Percentiles rank a stretch among this genome's conserved stretches.
Evolutionary conservation across 805 yeast genomes (phyloP).

Genomic region (Komagataella populi): DNA sequence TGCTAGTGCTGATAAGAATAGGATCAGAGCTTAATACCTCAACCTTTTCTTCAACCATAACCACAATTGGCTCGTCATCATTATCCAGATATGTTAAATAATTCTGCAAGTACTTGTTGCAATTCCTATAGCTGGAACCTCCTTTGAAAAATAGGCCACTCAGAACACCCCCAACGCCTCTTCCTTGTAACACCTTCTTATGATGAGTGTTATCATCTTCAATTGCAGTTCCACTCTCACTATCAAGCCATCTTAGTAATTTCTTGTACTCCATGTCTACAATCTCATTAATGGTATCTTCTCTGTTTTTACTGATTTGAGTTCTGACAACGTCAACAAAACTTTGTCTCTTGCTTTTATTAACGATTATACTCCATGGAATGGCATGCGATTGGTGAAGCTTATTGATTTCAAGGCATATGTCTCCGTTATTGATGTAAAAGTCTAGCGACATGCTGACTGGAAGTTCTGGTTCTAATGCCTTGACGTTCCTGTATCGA

Average conservation of each 20-base stretch:
- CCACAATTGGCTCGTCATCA: conserved; percentile 26
- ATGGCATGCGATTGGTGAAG: conserved; percentile 32
- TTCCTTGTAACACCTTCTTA: background rate
- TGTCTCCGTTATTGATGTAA: conserved; percentile 46
- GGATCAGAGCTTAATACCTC: conserved; percentile 61
- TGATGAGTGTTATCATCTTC: background rate
- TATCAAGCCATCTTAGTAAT: conserved; percentile 14
- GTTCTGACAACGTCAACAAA: conserved; percentile 46
- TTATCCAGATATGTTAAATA: conserved; percentile 44
- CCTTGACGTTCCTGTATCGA: conserved; percentile 22
- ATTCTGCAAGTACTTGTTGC: conserved; percentile 44
- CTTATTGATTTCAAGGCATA: conserved; percentile 44
- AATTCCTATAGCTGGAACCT: conserved; percentile 19
- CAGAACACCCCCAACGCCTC: background rate
- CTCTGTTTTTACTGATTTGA: conserved; percentile 32
- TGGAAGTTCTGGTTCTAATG: conserved; percentile 31
- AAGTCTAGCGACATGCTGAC: conserved; percentile 39
- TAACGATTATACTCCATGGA: conserved; percentile 52
- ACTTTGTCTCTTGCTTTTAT: conserved; percentile 26
- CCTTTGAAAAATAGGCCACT: conserved; percentile 3
- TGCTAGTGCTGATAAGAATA: conserved; percentile 41
- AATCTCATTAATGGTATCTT: conserved; percentile 22
- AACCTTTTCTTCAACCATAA: conserved; percentile 43
- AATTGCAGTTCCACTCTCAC: conserved; percentile 2
- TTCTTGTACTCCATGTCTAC: conserved; percentile 24